These are phyloP conservation scores for Acrocalymma vagum DNA, from an alignment of 2,329 filamentous ascomycete genomes.

Conservation along the genomic window DNA sequence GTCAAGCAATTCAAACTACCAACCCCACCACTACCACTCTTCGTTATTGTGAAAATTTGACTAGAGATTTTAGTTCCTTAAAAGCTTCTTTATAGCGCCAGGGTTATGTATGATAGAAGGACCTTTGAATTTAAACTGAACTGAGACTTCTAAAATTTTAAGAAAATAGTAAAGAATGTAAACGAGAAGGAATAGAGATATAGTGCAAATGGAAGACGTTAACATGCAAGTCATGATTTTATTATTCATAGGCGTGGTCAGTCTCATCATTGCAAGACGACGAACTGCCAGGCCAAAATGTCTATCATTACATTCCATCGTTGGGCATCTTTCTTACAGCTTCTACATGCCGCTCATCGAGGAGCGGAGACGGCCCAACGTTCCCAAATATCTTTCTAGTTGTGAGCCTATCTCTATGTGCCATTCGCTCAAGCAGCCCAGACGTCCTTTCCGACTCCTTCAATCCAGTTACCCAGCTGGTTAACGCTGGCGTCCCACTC, in stretches of 20 bases:
- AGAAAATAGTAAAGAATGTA: too few species aligned
- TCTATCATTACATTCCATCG: constrained; percentile 27
- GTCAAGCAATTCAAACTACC: too few species aligned
- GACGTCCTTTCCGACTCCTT: constrained; percentile 90
- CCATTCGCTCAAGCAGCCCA: constrained; percentile 73
- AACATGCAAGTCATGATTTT: constrained; percentile 9
- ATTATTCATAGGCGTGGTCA: constrained; percentile 20
- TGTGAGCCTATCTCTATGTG: not conserved
- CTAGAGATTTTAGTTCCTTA: too few species aligned
- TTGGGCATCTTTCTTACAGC: constrained; percentile 11
- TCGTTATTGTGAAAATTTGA: too few species aligned
- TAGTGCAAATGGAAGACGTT: too few species aligned
- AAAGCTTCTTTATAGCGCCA: too few species aligned
- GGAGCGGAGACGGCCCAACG: constrained; percentile 4
- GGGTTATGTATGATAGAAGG: too few species aligned
- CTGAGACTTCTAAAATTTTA: too few species aligned
- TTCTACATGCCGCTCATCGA: constrained; percentile 5
- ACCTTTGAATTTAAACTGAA: too few species aligned
- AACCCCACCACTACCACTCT: too few species aligned
- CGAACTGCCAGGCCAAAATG: constrained; percentile 14
- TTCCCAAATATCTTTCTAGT: not conserved
- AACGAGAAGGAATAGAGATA: too few species aligned
- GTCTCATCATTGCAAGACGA: too few species aligned
- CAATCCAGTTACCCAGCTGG: constrained; percentile 96
- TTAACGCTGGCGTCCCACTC: constrained; percentile 98